Conservation (phyloP, 306 rosid genomes). For the Trifolium repens region DNA sequence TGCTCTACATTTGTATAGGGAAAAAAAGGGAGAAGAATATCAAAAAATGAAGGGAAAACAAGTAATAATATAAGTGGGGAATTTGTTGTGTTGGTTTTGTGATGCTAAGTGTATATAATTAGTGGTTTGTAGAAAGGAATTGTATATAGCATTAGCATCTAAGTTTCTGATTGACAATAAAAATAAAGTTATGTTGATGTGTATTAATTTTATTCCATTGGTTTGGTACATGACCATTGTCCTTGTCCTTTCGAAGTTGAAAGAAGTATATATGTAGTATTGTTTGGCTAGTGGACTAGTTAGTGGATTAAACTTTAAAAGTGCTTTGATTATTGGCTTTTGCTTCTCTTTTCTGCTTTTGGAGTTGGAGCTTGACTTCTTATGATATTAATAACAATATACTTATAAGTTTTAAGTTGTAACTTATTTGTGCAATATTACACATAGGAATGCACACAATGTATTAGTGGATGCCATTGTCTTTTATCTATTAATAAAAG, state of each 20-base stretch:
- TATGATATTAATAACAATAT: slow-evolving; percentile 10
- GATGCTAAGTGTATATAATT: slow-evolving; percentile 54
- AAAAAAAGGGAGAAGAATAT: slow-evolving; percentile 36
- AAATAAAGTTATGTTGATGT: slow-evolving; percentile 45
- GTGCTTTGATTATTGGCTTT: slow-evolving; percentile 25
- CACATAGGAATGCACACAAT: slow-evolving; percentile 13
- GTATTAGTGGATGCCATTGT: background rate
- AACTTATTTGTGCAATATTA: background rate
- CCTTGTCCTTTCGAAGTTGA: slow-evolving; percentile 36
- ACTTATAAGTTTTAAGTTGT: background rate
- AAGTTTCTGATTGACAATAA: slow-evolving; percentile 40
- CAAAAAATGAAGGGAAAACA: slow-evolving; percentile 38
- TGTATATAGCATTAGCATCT: slow-evolving; percentile 51
- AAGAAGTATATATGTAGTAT: slow-evolving; percentile 11
- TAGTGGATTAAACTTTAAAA: slow-evolving; percentile 42
- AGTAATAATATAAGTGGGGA: slow-evolving; percentile 44
- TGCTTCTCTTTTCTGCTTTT: slow-evolving; percentile 44
- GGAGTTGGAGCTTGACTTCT: slow-evolving; percentile 36
- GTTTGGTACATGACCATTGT: slow-evolving; percentile 46
- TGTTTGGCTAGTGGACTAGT: slow-evolving; percentile 45
- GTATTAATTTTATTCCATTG: slow-evolving; percentile 49
- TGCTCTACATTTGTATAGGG: slow-evolving; percentile 53
- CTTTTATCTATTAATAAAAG: background rate
- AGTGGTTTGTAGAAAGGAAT: slow-evolving; percentile 55
- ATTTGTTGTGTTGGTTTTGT: slow-evolving; percentile 41